These are phyloP conservation scores for Pythium coloratum DNA, from an alignment of 352 stramenopile species.

Conservation along the genomic window DNA sequence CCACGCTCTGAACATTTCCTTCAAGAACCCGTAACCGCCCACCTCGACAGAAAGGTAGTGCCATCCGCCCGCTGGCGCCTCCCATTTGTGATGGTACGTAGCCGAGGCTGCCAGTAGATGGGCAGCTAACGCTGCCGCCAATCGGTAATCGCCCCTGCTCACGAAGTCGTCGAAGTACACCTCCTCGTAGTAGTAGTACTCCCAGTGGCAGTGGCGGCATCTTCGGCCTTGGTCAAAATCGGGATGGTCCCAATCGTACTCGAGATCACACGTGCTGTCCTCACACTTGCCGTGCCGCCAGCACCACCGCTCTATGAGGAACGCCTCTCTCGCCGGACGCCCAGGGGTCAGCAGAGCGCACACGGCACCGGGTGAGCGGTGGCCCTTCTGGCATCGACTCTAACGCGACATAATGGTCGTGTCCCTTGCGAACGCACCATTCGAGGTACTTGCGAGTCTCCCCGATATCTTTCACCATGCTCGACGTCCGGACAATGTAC, in stretches of 20 bases:
- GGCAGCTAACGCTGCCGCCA: not conserved
- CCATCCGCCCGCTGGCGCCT: not conserved
- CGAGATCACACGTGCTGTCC: not conserved
- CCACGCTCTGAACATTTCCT: not conserved
- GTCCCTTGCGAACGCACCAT: not conserved
- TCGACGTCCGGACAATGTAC: not conserved
- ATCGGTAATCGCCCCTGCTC: not conserved
- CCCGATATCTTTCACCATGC: not conserved
- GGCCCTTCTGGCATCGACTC: not conserved
- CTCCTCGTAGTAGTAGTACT: not conserved
- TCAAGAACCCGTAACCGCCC: not conserved
- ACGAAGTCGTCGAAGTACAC: not conserved
- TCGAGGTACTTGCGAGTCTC: not conserved
- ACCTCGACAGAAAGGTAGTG: not conserved
- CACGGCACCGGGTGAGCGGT: not conserved
- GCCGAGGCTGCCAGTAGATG: not conserved
- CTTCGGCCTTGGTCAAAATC: not conserved
- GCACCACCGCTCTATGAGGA: not conserved
- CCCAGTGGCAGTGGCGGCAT: not conserved
- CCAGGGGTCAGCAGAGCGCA: not conserved
- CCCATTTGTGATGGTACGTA: not conserved
- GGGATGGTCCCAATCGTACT: not conserved
- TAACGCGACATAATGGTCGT: not conserved
- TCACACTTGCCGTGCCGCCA: not conserved
- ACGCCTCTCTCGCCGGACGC: not conserved